Evolutionary conservation across 2,329 filamentous ascomycete genomes (phyloP), one percentile per base, ranked within the genome.

Genomic region (Tolypocladium cylindrosporum): DNA sequence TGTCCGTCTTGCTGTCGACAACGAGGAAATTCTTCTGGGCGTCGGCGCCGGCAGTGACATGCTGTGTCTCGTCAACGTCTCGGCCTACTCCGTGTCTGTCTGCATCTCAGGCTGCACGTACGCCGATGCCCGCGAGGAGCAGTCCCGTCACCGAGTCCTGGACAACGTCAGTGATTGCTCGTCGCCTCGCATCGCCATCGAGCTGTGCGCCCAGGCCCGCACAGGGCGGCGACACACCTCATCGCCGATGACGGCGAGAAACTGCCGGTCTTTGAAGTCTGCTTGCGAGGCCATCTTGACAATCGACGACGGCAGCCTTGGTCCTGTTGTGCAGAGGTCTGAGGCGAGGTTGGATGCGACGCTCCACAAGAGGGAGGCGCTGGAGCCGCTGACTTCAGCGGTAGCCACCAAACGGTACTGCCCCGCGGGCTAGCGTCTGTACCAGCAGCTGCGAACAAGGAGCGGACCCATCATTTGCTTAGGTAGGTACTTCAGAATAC

Each of bases 1-100:
- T 94, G 64, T 97, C 91, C 42, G 93, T 99, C 81, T 97, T 97
- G 71, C 75, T 79, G 74, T 99, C 93, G 61, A 99, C 94, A 58
- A 99, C 91, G 11, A 99, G 85, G 77, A 97, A 99, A 81, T 99
- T 99, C 80, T 96, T 96, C 72, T 97, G 89, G 43, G 89, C 84
- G 71, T 96, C 91, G 51, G 93, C 90, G 8, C 90, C 88, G 57
- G 88, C 82, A 19, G 91, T 96, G 62, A 97, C 92, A 73, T 97
- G 93, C 92, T 97, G 63, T 6, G 2, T 34, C 50, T 13, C 16
- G 36, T 59, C n/a, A 36, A 24, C 24, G 51, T 61, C 21, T 52
- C 39, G 19, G 48, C 31, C 21, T 19, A 57, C 27, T 2, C 31
- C 14, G n/a, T 36, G 16, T 41, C n/a, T 31, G 5, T 52, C 37